Evolutionary conservation across 1,284 basidiomycete species (phyloP).

Genomic region (Wallemia mellicola): DNA sequence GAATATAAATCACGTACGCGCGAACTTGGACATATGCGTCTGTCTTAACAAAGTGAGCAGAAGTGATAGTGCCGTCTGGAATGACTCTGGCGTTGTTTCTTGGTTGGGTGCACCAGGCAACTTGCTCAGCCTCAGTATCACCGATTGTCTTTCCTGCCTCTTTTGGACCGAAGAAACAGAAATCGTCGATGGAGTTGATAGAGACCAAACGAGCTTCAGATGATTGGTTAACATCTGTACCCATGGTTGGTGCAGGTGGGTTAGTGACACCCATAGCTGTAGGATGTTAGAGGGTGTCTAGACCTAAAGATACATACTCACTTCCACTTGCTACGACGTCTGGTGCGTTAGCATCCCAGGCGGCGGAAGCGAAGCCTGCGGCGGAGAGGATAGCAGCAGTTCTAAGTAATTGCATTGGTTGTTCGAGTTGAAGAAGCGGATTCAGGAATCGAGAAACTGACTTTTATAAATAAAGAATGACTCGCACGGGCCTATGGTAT

Average conservation of each 20-base stretch:
- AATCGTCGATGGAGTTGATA: slow-evolving; percentile 17
- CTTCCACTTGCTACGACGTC: not conserved
- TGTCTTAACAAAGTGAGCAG: slow-evolving; percentile 38
- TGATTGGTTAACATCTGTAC: not conserved
- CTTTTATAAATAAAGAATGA: not conserved
- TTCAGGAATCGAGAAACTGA: not conserved
- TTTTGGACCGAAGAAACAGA: slow-evolving; percentile 28
- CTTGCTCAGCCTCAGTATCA: slow-evolving; percentile 32
- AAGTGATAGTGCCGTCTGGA: slow-evolving; percentile 36
- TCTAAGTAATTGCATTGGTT: not conserved
- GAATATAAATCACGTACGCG: slow-evolving; percentile 9
- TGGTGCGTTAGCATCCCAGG: not conserved
- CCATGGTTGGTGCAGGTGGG: not conserved
- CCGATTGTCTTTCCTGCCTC: slow-evolving; percentile 22
- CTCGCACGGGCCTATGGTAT: not conserved
- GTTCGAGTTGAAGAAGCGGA: not conserved
- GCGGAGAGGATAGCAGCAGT: not conserved
- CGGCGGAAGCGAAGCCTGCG: not conserved
- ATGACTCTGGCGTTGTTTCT: slow-evolving; percentile 28
- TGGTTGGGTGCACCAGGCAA: slow-evolving; percentile 36
- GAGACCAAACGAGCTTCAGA: slow-evolving; percentile 1
- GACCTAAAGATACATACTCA: not conserved
- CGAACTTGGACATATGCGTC: slow-evolving; percentile 8
- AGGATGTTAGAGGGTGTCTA: not conserved
- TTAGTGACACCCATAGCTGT: not conserved